phyloP scores from a whole-genome alignment of 805 yeast genomes.

The Wickerhamiella occidentalis region DNA sequence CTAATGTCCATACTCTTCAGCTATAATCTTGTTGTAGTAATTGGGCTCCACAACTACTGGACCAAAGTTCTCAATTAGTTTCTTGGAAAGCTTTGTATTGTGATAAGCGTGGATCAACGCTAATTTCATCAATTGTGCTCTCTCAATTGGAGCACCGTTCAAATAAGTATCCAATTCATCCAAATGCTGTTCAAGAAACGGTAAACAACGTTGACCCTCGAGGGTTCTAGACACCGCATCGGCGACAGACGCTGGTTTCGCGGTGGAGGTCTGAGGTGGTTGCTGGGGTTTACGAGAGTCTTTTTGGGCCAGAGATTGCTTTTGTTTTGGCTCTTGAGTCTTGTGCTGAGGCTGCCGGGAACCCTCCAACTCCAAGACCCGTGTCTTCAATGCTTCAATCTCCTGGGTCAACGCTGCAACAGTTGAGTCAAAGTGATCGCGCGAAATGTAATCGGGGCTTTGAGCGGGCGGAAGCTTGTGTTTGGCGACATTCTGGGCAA shows the following conservation, averaged over 20 bases:
- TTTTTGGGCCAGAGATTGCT: no score
- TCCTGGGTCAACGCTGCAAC: constrained; percentile 2
- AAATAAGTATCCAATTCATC: constrained; percentile 9
- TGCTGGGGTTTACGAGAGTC: no score
- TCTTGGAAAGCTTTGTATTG: constrained; percentile 4
- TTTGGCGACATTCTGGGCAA: neutral
- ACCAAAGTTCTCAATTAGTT: constrained; percentile 6
- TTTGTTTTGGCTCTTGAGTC: no score
- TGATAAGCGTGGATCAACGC: constrained; percentile 13
- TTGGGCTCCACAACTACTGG: constrained; percentile 3
- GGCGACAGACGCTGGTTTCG: constrained; percentile 7
- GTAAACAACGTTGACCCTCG: constrained; percentile 4
- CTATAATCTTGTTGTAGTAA: constrained; percentile 5
- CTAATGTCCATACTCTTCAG: neutral
- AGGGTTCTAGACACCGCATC: constrained; percentile 6
- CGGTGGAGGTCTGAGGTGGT: neutral
- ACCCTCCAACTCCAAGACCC: neutral
- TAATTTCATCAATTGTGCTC: constrained; percentile 10
- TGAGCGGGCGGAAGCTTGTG: neutral
- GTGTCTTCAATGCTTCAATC: neutral
- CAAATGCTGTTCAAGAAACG: constrained; percentile 1
- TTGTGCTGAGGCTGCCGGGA: neutral
- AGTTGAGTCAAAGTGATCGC: neutral
- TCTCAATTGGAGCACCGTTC: constrained; percentile 1
- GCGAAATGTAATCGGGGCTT: neutral